phyloP scores from a whole-genome alignment of 2,329 filamentous ascomycete genomes.

The Trichophyton simii region DNA sequence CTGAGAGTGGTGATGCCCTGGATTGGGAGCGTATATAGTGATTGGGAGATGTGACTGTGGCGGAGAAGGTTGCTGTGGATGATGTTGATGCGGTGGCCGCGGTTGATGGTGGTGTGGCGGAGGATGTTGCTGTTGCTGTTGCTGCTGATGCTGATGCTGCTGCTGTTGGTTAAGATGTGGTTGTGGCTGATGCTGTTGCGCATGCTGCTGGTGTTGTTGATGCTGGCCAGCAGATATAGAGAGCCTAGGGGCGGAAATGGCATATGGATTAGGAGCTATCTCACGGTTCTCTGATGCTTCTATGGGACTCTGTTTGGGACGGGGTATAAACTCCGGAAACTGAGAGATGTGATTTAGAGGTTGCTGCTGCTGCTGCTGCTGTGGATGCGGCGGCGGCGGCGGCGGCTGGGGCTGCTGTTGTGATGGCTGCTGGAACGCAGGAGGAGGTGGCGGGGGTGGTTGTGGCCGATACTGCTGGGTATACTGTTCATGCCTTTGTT shows the following conservation, averaged over 20 bases:
- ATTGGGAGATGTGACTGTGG: conserved; percentile 19
- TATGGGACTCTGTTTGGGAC: not conserved
- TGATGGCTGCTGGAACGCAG: not conserved
- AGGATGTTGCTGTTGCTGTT: conserved; percentile 8
- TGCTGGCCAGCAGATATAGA: conserved; percentile 10
- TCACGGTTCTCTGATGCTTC: not conserved
- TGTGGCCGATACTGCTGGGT: not conserved
- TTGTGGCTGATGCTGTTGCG: too few species aligned
- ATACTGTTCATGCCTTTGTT: not conserved
- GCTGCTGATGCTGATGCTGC: conserved; percentile 15
- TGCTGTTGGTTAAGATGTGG: conserved; percentile 15
- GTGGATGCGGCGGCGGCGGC: not conserved
- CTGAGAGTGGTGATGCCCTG: not conserved
- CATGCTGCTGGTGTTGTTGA: not conserved
- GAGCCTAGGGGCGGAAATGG: not conserved
- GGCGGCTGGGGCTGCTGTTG: not conserved
- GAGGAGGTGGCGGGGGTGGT: not conserved
- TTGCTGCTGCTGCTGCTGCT: not conserved
- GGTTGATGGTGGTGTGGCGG: conserved; percentile 8
- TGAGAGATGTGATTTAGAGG: not conserved
- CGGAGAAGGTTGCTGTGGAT: conserved; percentile 5
- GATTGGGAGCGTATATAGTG: conserved; percentile 12
- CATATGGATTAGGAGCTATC: conserved; percentile 4
- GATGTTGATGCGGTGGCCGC: conserved; percentile 9
- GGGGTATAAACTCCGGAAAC: not conserved